Conservation (phyloP, 805 yeast species). For the Jamesozyma gamospora region DNA sequence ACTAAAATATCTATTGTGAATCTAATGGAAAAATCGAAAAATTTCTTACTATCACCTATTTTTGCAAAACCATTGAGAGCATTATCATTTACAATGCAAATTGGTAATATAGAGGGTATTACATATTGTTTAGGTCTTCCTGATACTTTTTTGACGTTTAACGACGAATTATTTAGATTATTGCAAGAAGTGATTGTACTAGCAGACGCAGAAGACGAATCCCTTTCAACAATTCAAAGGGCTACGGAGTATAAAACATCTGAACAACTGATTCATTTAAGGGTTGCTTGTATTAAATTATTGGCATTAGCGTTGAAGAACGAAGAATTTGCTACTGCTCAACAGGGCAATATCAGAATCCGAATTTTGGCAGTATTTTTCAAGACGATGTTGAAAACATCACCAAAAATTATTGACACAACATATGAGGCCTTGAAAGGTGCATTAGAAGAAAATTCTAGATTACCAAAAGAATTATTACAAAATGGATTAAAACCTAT, state of each 20-base stretch:
- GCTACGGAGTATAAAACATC: slow-evolving; percentile 80
- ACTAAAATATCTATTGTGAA: slow-evolving; percentile 61
- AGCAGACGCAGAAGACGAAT: slow-evolving; percentile 96
- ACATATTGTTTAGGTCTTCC: slow-evolving; percentile 79
- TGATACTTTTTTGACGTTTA: slow-evolving; percentile 70
- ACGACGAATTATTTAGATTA: slow-evolving; percentile 79
- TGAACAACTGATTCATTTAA: slow-evolving; percentile 73
- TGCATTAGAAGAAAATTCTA: slow-evolving; percentile 75
- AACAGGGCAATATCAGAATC: slow-evolving; percentile 68
- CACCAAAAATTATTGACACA: slow-evolving; percentile 82
- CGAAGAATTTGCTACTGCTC: slow-evolving; percentile 70
- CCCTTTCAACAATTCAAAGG: slow-evolving; percentile 78
- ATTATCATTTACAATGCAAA: slow-evolving; percentile 96
- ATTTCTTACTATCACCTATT: slow-evolving; percentile 77
- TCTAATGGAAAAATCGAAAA: slow-evolving; percentile 75
- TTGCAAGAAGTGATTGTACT: slow-evolving; percentile 84
- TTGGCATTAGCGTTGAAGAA: slow-evolving; percentile 75
- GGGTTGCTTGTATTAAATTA: slow-evolving; percentile 82
- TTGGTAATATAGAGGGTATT: slow-evolving; percentile 96
- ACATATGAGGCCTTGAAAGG: slow-evolving; percentile 82
- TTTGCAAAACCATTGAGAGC: slow-evolving; percentile 96
- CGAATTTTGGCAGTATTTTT: slow-evolving; percentile 88
- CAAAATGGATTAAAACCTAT: slow-evolving; percentile 94
- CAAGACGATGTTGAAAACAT: slow-evolving; percentile 79
- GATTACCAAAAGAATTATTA: slow-evolving; percentile 85